Conservation (phyloP, 305 asterid genomes). For the Fraxinus sp. region DNA sequence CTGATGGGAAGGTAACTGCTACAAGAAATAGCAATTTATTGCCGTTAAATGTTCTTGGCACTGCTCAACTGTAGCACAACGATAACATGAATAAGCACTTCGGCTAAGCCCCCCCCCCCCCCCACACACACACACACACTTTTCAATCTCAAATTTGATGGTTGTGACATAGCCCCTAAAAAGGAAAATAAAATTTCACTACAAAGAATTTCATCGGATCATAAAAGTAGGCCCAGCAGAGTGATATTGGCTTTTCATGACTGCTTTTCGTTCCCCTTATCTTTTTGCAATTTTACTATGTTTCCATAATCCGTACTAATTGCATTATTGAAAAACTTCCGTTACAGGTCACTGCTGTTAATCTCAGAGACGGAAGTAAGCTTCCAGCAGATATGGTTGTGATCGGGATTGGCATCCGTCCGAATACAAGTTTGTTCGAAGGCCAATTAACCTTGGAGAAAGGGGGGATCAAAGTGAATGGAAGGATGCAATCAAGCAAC, state of each 20-base stretch:
- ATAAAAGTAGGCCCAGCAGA: neutral
- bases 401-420: conserved; percentile 69
- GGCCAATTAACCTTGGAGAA: conserved; percentile 75
- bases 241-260: neutral
- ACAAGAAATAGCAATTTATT: neutral
- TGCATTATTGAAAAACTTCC: conserved; percentile 9
- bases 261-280: neutral
- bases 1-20: conserved; percentile 65
- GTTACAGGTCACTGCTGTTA: conserved; percentile 64
- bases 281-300: neutral
- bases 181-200: neutral
- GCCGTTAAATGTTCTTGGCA: neutral
- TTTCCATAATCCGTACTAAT: neutral
- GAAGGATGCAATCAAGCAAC: conserved; percentile 73
- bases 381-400: conserved; percentile 75
- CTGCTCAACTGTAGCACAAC: neutral
- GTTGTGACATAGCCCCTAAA: neutral
- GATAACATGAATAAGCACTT: neutral
- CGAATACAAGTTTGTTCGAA: conserved; percentile 71
- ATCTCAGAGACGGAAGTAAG: conserved; percentile 60
- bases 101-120: too few species aligned
- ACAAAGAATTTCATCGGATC: neutral
- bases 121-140: neutral
- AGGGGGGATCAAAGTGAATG: conserved; percentile 77
- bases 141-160: neutral